Conservation (phyloP, 306 rosid genomes). For the Rosa multiflora region DNA sequence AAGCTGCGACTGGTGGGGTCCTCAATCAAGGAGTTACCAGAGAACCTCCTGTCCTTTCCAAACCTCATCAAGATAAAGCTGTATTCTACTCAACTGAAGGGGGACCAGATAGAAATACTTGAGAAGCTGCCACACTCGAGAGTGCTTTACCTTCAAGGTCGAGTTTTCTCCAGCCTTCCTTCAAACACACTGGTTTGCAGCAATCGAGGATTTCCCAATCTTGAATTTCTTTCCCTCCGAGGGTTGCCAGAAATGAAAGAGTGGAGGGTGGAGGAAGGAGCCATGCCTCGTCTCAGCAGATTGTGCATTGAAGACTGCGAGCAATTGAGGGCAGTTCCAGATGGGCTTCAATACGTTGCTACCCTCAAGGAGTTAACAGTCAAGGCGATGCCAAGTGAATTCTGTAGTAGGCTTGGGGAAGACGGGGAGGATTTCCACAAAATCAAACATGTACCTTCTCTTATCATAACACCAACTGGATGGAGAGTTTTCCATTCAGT, state of each 20-base stretch:
- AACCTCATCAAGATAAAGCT: conserved; percentile 40
- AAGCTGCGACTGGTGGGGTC: background rate
- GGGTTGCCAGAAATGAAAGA: conserved; percentile 33
- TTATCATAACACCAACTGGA: too few species aligned
- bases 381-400: conserved; percentile 37
- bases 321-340: too few species aligned
- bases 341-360: conserved; percentile 38
- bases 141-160: conserved; percentile 14
- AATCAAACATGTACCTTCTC: conserved; percentile 26
- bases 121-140: conserved; percentile 45
- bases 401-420: conserved; percentile 33
- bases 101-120: conserved; percentile 42
- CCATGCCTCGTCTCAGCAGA: conserved; percentile 32
- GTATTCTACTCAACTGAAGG: conserved; percentile 31
- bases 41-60: conserved; percentile 9
- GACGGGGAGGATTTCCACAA: conserved; percentile 45
- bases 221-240: conserved; percentile 30
- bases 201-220: conserved; percentile 43
- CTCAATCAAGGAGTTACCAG: conserved; percentile 9
- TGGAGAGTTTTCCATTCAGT: too few species aligned
- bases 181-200: conserved; percentile 45
- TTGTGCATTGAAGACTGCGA: conserved; percentile 22
- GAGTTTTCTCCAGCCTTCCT: conserved; percentile 12
- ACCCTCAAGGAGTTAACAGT: conserved; percentile 39
- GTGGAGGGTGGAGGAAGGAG: conserved; percentile 46